Evolutionary conservation across 495 filamentous ascomycete genomes (phyloP).

Genomic region (Penicillium riverlandense): DNA sequence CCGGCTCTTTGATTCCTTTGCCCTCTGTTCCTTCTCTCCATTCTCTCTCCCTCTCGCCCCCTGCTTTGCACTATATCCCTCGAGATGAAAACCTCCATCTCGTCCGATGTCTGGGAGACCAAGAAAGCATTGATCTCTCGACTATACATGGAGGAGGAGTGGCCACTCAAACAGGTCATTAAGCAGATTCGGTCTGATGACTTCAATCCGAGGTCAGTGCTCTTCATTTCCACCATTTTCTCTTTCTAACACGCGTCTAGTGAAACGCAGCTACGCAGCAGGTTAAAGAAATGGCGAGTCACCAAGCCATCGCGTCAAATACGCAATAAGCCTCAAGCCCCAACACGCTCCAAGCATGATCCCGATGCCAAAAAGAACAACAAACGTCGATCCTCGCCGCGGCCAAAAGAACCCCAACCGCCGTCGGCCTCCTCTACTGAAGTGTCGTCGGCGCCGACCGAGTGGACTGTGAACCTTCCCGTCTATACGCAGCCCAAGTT

Average conservation of each 20-base stretch:
- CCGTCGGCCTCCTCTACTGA: slow-evolving; percentile 2
- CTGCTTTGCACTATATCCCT: not conserved
- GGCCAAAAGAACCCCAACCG: slow-evolving; percentile 5
- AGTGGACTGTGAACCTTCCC: slow-evolving; percentile 8
- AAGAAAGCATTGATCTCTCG: slow-evolving; percentile 41
- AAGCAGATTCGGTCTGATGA: slow-evolving; percentile 41
- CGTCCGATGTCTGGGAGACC: slow-evolving; percentile 43
- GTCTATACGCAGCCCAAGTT: slow-evolving; percentile 5
- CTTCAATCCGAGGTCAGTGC: slow-evolving; percentile 41
- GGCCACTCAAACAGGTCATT: slow-evolving; percentile 44
- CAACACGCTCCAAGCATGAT: slow-evolving; percentile 8
- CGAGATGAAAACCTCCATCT: slow-evolving; percentile 40
- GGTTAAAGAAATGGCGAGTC: slow-evolving; percentile 44
- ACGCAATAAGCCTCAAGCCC: slow-evolving; percentile 30
- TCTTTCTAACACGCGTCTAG: slow-evolving; percentile 8
- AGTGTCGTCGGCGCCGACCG: not conserved
- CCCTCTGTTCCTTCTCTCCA: slow-evolving; percentile 1
- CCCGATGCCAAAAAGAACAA: not conserved
- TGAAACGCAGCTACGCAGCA: slow-evolving; percentile 41
- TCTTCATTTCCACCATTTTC: not conserved
- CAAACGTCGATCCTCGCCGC: too few relatives aligned
- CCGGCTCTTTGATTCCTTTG: not conserved
- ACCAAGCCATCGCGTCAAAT: slow-evolving; percentile 43
- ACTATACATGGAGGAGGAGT: slow-evolving; percentile 44
- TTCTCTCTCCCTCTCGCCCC: not conserved